Base-by-base conservation (phyloP, 768 basidiomycete species). In the Mycena rebaudengoi region DNA sequence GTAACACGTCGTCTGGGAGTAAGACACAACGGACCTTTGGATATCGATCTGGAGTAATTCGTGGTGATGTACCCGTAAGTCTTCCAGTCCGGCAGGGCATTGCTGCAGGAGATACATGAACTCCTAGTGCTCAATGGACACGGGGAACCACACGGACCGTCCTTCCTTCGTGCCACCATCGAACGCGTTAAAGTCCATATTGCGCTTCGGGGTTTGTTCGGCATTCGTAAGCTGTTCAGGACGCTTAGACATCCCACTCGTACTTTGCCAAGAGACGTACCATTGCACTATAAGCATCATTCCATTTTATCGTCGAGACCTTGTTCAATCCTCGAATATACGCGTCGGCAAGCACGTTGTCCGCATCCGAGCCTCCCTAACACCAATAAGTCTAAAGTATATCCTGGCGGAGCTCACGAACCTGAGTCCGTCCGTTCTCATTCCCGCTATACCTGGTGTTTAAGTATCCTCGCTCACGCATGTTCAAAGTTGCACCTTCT, bases 31-130 rank as follows among this genome's bases (percentile, higher is more conserved):
- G n/a, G n/a, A n/a, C n/a, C 51, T 53, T 53, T 53, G 25, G 51
- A 53, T 39, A 53, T 53, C 51, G 51, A 53, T 28, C 51, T 39
- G 14, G 51, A 53, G 20, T 53, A 53, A 53, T 53, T 53, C 16
- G 51, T 53, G 25, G 51, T 53, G 37, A 53, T 53, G 26, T 39
- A 53, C 16, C 51, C 51, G 11, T 53, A 53, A 23, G 25, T 25
- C 20, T 53, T 53, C 51, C 51, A 53, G 51, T 53, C 51, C 13
- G 51, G 51, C 25, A 53, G 40, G 37, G 51, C 51, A 28, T 53
- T 53, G 26, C 51, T 53, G 37, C 26, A 46, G 5, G 10, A n/a
- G n/a, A n/a, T n/a, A n/a, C n/a, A n/a, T n/a, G n/a, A n/a, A n/a
- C n/a, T n/a, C n/a, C n/a, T n/a, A n/a, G n/a, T n/a, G n/a, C n/a